phyloP scores from a whole-genome alignment of 306 rosid species.

The Heteromeles arbutifolia region DNA sequence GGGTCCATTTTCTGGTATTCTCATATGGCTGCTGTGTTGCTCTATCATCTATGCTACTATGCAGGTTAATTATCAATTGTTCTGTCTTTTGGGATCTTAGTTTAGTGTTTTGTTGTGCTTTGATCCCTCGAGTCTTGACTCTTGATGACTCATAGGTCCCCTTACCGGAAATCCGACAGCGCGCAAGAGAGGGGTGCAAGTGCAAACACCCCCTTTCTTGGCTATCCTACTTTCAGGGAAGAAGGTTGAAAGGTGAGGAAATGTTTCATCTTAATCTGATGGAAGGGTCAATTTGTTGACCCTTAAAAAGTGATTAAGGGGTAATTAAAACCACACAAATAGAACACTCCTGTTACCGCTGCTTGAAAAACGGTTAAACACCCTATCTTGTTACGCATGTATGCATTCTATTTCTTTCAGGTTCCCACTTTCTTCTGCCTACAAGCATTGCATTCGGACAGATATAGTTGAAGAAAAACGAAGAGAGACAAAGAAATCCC shows the following conservation, averaged over 20 bases:
- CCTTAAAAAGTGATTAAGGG: constrained; percentile 2
- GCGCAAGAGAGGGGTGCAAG: background rate
- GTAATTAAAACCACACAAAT: background rate
- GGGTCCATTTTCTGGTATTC: background rate
- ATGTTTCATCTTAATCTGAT: no score
- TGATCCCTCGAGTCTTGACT: background rate
- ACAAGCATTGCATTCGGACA: background rate
- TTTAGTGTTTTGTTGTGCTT: background rate
- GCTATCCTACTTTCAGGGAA: background rate
- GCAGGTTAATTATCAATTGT: background rate
- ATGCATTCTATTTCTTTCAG: background rate
- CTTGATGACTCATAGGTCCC: no score
- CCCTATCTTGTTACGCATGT: background rate
- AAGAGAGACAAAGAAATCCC: background rate
- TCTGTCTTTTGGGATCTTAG: background rate
- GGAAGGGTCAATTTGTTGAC: background rate
- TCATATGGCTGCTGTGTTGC: background rate
- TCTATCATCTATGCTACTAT: background rate
- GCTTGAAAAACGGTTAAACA: background rate
- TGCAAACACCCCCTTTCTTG: background rate
- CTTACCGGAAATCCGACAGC: background rate
- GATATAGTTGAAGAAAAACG: background rate
- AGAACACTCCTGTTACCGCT: background rate
- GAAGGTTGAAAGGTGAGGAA: background rate
- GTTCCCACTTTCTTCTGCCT: background rate